Conservation (phyloP, 495 filamentous ascomycete genomes). For the Tuber calosporum region DNA sequence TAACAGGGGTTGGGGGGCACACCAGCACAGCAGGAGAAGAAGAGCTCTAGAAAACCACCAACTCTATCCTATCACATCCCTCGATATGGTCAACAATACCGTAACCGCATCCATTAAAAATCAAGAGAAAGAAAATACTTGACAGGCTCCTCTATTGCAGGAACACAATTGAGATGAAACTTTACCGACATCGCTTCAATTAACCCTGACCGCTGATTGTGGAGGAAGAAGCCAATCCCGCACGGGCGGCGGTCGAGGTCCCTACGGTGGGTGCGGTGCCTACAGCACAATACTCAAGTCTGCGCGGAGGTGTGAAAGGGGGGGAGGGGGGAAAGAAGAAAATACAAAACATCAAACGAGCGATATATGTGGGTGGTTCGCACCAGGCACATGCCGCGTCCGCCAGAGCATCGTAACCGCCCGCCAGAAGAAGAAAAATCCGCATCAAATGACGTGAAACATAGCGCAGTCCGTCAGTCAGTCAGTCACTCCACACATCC, state of each 20-base stretch:
- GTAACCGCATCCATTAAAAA: neutral
- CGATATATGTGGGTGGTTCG: slow-evolving; percentile 6
- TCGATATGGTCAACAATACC: neutral
- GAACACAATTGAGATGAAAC: neutral
- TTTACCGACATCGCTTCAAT: neutral
- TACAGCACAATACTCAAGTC: too few relatives aligned
- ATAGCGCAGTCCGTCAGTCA: slow-evolving; percentile 13
- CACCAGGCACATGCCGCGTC: slow-evolving; percentile 6
- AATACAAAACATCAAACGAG: neutral
- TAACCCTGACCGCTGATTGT: neutral
- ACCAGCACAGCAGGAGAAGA: neutral
- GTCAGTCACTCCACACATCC: too few relatives aligned
- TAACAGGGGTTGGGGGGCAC: neutral
- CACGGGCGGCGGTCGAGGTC: slow-evolving; percentile 1
- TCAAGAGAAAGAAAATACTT: neutral
- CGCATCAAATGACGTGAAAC: slow-evolving; percentile 35
- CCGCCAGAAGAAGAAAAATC: slow-evolving; percentile 31
- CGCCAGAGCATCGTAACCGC: neutral
- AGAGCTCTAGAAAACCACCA: neutral
- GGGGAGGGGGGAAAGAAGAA: neutral
- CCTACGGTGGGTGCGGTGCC: neutral
- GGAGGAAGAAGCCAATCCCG: neutral
- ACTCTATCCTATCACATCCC: neutral
- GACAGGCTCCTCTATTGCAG: neutral
- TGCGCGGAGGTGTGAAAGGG: neutral